Percentiles rank a stretch among this genome's conserved stretches.
These are phyloP conservation scores for Daucus carota DNA, from an alignment of 129 eudicot genomes.

Conservation along the genomic window DNA sequence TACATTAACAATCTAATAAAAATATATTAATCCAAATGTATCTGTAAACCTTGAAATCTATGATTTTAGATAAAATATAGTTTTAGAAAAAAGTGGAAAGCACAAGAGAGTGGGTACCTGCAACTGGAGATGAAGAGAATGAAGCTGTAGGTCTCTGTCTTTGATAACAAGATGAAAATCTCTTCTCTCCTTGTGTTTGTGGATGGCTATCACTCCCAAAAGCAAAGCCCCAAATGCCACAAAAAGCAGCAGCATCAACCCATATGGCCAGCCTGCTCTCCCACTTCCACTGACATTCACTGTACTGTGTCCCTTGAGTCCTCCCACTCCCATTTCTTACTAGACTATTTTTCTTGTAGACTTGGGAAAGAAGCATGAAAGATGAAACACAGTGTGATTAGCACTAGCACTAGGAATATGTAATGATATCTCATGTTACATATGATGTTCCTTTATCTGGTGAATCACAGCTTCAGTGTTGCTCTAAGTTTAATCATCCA, in stretches of 20 bases:
- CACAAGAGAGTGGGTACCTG: conserved; percentile 35
- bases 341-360: background rate
- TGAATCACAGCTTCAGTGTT: background rate
- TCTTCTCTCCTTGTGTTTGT: conserved; percentile 48
- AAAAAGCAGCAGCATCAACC: conserved; percentile 37
- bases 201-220: conserved; percentile 50
- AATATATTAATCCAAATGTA: no score
- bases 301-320: conserved; percentile 18
- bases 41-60: no score
- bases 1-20: no score
- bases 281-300: conserved; percentile 3
- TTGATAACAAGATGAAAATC: conserved; percentile 43
- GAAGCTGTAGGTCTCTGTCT: conserved; percentile 60
- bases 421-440: background rate
- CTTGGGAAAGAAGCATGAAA: background rate
- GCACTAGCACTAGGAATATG: background rate
- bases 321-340: background rate
- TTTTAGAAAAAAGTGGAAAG: background rate
- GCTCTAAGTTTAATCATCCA: background rate
- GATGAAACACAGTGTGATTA: background rate
- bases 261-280: conserved; percentile 20
- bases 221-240: conserved; percentile 40
- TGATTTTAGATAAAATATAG: no score
- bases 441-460: background rate
- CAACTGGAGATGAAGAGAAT: conserved; percentile 49